phyloP scores from a whole-genome alignment of 768 basidiomycete species.

The Russula griseocarnosa region DNA sequence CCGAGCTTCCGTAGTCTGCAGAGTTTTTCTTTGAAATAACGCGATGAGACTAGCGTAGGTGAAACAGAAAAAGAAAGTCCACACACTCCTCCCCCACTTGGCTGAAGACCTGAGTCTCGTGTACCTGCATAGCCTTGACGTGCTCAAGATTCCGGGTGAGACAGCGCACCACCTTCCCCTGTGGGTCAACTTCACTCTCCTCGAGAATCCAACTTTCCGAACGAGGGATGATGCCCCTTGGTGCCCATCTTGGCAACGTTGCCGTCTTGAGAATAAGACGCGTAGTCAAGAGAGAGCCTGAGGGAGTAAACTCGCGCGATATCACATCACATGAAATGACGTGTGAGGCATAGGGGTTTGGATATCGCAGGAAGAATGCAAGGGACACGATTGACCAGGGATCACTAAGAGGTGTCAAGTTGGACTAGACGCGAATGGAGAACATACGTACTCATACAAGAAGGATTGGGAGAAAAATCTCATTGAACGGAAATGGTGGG shows the following conservation, averaged over 20 bases:
- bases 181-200: constrained; percentile 88
- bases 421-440: constrained; percentile 1
- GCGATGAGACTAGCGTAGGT: background rate
- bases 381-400: constrained; percentile 89
- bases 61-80: background rate
- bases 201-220: constrained; percentile 94
- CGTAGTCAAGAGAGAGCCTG: constrained; percentile 77
- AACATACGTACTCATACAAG: constrained; percentile 48
- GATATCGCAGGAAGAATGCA: constrained; percentile 93
- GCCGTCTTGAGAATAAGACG: constrained; percentile 91
- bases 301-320: constrained; percentile 67
- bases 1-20: constrained; percentile 82
- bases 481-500: constrained; percentile 45
- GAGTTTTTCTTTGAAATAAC: constrained; percentile 53
- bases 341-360: constrained; percentile 91
- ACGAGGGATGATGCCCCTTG: constrained; percentile 72
- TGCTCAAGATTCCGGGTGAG: constrained; percentile 89
- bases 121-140: constrained; percentile 89
- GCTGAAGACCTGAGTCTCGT: constrained; percentile 72
- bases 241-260: constrained; percentile 89
- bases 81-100: constrained; percentile 65
- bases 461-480: constrained; percentile 55
- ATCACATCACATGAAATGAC: constrained; percentile 95
- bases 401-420: constrained; percentile 53
- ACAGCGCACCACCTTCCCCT: constrained; percentile 70